Base-by-base conservation (phyloP, 768 basidiomycete genomes). In the Lyophyllum shimeji region DNA sequence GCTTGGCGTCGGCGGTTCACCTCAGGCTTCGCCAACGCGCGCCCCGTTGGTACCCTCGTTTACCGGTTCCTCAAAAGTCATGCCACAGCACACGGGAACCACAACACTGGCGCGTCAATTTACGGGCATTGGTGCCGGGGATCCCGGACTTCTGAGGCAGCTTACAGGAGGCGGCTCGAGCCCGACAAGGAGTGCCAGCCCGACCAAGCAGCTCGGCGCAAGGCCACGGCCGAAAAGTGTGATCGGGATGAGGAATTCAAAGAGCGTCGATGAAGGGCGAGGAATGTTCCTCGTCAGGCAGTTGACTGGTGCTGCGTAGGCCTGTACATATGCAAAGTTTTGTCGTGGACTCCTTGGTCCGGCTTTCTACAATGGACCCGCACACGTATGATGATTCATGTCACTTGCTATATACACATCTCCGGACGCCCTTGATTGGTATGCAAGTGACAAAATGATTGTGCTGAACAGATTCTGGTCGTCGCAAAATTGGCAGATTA, bases 271-370 rank as follows among this genome's bases (percentile, higher is more conserved):
- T 60, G 87, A 89, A 66, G 88, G 85, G 12, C 74, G 86, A 46
- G 86, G 84, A 34, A 81, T 91, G 87, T 88, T 82, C 69, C 72
- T 93, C 54, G 87, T 92, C 45, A 76, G 83, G 63, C 90, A 93
- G 67, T 77, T 93, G 77, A 93, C 91, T 7, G 90, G 89, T 24
- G 76, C 69, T 20, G 63, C 64, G 11, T 62, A 59, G 34, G 11
- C n/a, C 29, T 29, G 29, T 29, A 29, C 9, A 29, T 4, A 29
- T 5, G 29, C 29, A 29, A 9, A 9, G 29, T 29, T 29, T 29
- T 29, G 25, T 18, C 21, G 6, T 44, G 20, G 25, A 42, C 39
- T 40, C 45, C 13, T 46, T 24, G 24, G 17, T 18, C n/a, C 18
- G 2, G 17, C 5, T 18, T 15, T 44, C 43, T 44, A 7, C 25